Conservation (phyloP, 306 rosid species). For the Casuarina cunninghamiana region DNA sequence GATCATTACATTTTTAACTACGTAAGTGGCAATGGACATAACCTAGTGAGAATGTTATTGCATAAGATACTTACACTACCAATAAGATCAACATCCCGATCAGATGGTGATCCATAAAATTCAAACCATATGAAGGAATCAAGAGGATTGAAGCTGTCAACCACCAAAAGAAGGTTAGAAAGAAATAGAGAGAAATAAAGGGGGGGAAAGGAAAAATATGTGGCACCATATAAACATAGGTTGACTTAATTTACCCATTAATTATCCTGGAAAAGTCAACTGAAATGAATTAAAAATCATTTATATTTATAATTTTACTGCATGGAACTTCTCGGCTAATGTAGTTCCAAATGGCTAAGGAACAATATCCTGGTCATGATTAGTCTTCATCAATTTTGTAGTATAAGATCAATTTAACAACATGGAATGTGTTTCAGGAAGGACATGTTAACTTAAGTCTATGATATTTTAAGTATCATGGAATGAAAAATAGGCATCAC, state of each 20-base stretch:
- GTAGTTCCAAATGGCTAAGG: not conserved
- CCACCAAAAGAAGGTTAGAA: not conserved
- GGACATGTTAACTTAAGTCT: not conserved
- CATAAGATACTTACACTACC: constrained; percentile 65
- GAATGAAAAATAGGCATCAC: not conserved
- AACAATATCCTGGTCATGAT: constrained; percentile 6
- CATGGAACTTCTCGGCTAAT: not conserved
- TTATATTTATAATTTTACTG: not conserved
- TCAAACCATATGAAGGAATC: constrained; percentile 92
- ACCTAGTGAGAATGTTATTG: constrained; percentile 4
- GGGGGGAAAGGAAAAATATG: not conserved
- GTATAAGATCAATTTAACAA: not conserved
- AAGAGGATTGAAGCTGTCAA: constrained; percentile 82
- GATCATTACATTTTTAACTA: not conserved
- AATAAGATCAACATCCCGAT: constrained; percentile 68
- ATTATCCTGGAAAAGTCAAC: not conserved
- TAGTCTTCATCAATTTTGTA: not conserved
- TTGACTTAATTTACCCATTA: not conserved
- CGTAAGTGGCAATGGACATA: not conserved
- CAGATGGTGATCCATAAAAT: constrained; percentile 78
- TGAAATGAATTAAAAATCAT: constrained; percentile 1
- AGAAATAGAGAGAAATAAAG: constrained; percentile 4
- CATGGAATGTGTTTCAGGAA: not conserved
- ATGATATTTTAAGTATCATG: not conserved
- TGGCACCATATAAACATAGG: constrained; percentile 10